Conservation (phyloP, 2,329 filamentous ascomycete genomes). For the Fusarium beomiforme region DNA sequence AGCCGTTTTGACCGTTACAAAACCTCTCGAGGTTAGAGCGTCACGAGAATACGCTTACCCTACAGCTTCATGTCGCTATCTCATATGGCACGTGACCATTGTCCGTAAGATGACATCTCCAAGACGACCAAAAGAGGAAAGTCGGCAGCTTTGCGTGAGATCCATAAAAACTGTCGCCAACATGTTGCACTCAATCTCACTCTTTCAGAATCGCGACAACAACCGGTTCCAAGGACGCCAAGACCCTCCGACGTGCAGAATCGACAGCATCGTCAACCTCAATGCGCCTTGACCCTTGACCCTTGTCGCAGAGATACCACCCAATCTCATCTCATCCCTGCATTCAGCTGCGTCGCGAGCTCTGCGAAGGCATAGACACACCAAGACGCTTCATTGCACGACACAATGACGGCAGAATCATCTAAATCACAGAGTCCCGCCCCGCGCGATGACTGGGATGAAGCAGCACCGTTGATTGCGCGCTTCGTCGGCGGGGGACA, state of each 20-base stretch:
- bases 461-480: slow-evolving; percentile 38
- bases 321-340: background rate
- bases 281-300: background rate
- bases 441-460: slow-evolving; percentile 8
- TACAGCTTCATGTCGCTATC: rapidly evolving
- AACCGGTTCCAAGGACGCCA: background rate
- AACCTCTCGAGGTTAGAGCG: background rate
- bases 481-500: slow-evolving; percentile 32
- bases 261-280: background rate
- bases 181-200: background rate
- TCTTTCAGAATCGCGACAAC: background rate
- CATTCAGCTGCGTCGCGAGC: background rate
- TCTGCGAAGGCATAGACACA: background rate
- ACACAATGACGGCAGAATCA: slow-evolving; percentile 23
- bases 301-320: background rate
- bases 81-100: background rate
- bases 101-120: background rate
- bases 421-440: slow-evolving; percentile 9
- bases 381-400: background rate
- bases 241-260: background rate
- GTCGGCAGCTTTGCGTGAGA: background rate
- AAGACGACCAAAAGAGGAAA: slow-evolving; percentile 16
- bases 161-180: slow-evolving; percentile 25
- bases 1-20: background rate
- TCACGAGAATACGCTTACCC: slow-evolving; percentile 3